These are phyloP conservation scores for Glebionis coronaria DNA, from an alignment of 129 eudicot genomes.

Conservation along the genomic window DNA sequence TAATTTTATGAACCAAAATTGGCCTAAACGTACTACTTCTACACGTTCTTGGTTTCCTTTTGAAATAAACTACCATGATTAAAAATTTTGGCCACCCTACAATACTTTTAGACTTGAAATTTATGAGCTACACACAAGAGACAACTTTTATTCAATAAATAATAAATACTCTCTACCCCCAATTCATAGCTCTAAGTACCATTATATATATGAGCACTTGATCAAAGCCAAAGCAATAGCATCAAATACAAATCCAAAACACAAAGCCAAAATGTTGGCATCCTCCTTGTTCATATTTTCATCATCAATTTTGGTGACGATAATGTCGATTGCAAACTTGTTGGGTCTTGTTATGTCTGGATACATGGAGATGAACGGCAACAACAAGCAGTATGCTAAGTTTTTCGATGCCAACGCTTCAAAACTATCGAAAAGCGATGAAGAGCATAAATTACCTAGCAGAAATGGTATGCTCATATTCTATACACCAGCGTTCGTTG, in stretches of 20 bases:
- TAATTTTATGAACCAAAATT: too few species aligned
- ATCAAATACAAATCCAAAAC: slow-evolving; percentile 20
- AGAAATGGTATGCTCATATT: slow-evolving; percentile 50
- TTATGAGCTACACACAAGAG: neutral
- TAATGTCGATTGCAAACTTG: slow-evolving; percentile 28
- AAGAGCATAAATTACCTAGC: slow-evolving; percentile 25
- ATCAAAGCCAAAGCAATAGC: slow-evolving; percentile 39
- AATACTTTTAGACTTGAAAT: neutral
- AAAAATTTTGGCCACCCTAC: neutral
- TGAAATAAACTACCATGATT: too few species aligned
- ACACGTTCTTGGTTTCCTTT: too few species aligned
- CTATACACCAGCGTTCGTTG: slow-evolving; percentile 48
- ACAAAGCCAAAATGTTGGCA: slow-evolving; percentile 1
- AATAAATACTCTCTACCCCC: neutral
- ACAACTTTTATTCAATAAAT: neutral
- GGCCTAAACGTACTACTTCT: too few species aligned
- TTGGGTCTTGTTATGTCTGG: slow-evolving; percentile 18
- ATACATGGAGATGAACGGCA: slow-evolving; percentile 37
- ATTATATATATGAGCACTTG: slow-evolving; percentile 17
- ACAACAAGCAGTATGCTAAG: slow-evolving; percentile 55
- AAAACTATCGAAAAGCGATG: slow-evolving; percentile 1
- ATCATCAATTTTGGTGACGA: slow-evolving; percentile 24
- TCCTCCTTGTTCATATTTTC: slow-evolving; percentile 23
- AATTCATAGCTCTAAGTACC: too few species aligned
- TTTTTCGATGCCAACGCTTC: slow-evolving; percentile 28